Conservation (phyloP, 306 rosid species). For the Begonia loranthoides region DNA sequence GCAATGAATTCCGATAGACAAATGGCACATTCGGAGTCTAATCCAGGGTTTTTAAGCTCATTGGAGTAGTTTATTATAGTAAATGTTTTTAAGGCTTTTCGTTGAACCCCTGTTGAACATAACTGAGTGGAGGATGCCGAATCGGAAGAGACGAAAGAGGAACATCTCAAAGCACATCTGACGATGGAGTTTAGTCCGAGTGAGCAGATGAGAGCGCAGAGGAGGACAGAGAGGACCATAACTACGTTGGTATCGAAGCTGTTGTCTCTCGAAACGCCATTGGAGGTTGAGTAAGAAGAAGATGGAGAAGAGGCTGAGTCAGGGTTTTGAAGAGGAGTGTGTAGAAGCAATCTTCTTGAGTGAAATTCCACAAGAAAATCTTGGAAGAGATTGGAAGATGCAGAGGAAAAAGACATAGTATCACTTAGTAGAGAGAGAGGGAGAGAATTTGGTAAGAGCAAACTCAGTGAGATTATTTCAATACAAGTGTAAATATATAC, state of each 20-base stretch:
- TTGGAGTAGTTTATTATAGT: constrained; percentile 36
- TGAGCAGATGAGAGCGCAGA: constrained; percentile 79
- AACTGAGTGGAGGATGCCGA: constrained; percentile 5
- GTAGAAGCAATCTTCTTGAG: constrained; percentile 59
- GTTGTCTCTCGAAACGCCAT: constrained; percentile 27
- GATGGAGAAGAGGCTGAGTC: constrained; percentile 12
- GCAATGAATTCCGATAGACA: constrained; percentile 54
- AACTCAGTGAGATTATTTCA: too few species aligned
- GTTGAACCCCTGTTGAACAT: constrained; percentile 48
- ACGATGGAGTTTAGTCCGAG: constrained; percentile 73
- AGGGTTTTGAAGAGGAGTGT: constrained; percentile 16
- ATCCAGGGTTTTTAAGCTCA: constrained; percentile 33
- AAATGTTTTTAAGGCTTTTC: constrained; percentile 69
- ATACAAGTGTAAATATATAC: too few species aligned
- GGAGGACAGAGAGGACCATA: constrained; percentile 84
- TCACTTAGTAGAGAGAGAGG: too few species aligned
- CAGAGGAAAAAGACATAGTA: too few species aligned
- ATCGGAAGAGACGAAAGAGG: constrained; percentile 25
- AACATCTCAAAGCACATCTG: constrained; percentile 66
- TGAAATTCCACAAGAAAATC: constrained; percentile 21
- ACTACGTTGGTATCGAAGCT: constrained; percentile 76
- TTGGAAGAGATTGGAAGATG: constrained; percentile 1
- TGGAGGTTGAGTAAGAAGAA: constrained; percentile 12
- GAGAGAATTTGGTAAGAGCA: too few species aligned
- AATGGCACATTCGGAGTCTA: constrained; percentile 64